A percentile compares a stretch with the other conserved stretches of the same genome.
These are phyloP conservation scores for Ceriops tagal DNA, from an alignment of 345 rosid genomes.

Conservation along the genomic window DNA sequence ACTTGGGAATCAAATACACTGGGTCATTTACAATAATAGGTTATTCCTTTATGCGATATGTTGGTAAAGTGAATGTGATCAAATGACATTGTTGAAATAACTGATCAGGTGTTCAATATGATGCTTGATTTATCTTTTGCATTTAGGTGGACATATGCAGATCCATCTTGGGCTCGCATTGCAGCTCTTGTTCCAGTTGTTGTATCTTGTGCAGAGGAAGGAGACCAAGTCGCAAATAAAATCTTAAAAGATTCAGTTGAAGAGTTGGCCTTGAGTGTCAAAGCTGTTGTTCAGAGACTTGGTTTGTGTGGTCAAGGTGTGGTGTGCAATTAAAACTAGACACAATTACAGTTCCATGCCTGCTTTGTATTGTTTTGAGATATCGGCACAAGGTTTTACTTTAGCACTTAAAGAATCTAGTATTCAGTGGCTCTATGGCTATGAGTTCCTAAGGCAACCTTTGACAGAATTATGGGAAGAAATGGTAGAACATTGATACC, in stretches of 20 bases:
- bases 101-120: slow-evolving; percentile 1
- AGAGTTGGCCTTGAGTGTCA: slow-evolving; percentile 68
- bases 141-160: slow-evolving; percentile 70
- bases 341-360: not conserved
- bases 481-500: not conserved
- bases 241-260: slow-evolving; percentile 53
- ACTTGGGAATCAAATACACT: not conserved
- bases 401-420: not conserved
- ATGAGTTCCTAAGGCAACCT: not conserved
- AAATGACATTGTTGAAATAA: not conserved
- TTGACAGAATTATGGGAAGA: not conserved
- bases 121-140: not conserved
- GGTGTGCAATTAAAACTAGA: not conserved
- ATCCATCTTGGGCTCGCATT: slow-evolving; percentile 84
- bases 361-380: not conserved
- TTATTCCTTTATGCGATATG: not conserved
- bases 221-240: slow-evolving; percentile 59
- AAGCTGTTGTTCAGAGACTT: slow-evolving; percentile 70
- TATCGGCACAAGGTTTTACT: not conserved
- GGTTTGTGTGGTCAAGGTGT: slow-evolving; percentile 61
- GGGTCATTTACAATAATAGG: too few relatives aligned
- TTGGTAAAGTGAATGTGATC: not conserved
- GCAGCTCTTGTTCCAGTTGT: slow-evolving; percentile 73
- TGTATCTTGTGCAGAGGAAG: slow-evolving; percentile 69
- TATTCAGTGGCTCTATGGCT: not conserved